A percentile compares a stretch with the other conserved stretches of the same genome.
Evolutionary conservation across 139 green algal species (phyloP).

Genomic region (Nannochloris sp.): DNA sequence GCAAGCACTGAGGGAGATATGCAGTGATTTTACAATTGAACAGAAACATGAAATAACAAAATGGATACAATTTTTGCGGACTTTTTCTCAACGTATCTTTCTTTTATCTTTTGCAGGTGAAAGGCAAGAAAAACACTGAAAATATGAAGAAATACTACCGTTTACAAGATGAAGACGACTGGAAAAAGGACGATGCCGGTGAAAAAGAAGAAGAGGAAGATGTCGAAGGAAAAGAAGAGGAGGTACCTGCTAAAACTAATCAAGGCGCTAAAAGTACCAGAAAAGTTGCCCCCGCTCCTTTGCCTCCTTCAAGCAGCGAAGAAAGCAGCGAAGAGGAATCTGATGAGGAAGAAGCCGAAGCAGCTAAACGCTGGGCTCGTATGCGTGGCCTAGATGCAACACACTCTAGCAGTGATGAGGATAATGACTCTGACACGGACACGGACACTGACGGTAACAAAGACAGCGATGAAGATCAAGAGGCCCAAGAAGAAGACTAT

Average conservation of each 20-base stretch:
- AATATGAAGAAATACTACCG: slow-evolving; percentile 71
- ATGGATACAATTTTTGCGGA: background rate
- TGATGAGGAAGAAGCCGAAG: slow-evolving; percentile 11
- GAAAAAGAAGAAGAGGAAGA: slow-evolving; percentile 32
- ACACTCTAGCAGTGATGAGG: slow-evolving; percentile 19
- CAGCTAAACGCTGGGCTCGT: slow-evolving; percentile 45
- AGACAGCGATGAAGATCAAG: slow-evolving; percentile 30
- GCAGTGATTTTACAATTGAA: no score
- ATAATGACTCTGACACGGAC: background rate
- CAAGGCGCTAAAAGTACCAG: background rate
- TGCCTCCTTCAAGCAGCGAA: background rate
- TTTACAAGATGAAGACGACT: slow-evolving; percentile 39
- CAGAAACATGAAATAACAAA: no score
- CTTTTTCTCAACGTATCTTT: slow-evolving; percentile 3
- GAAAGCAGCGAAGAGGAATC: slow-evolving; percentile 6
- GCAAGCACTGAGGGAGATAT: no score
- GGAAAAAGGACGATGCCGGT: background rate
- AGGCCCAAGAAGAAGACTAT: slow-evolving; percentile 13
- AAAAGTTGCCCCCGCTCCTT: background rate
- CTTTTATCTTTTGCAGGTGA: background rate
- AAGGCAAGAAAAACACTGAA: slow-evolving; percentile 30
- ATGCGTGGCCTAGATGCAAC: slow-evolving; percentile 31
- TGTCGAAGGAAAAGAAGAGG: slow-evolving; percentile 3
- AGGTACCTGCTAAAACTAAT: background rate
- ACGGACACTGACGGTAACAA: slow-evolving; percentile 4